Conservation (phyloP, 148 eudicot species). For the Bassia scoparia region DNA sequence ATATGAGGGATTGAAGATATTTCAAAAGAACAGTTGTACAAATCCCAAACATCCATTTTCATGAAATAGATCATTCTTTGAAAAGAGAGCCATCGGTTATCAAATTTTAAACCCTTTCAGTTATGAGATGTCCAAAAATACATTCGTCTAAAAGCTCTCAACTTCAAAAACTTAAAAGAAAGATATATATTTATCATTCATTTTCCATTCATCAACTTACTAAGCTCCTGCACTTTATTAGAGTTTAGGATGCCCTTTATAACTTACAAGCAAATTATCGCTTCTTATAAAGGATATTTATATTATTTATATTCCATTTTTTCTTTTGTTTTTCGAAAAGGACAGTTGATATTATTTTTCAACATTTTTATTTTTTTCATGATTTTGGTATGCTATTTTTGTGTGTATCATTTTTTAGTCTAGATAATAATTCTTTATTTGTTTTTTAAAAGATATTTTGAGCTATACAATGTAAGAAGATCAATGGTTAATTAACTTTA, state of each 20-base stretch:
- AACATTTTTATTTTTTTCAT: no score
- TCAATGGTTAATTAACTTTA: no score
- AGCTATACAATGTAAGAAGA: no score
- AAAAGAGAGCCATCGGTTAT: no score
- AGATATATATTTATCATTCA: no score
- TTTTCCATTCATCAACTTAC: slow-evolving; percentile 16
- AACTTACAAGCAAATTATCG: background rate
- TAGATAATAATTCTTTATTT: no score
- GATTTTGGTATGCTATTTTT: no score
- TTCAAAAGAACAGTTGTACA: background rate
- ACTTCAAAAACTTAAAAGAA: background rate
- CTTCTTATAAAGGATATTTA: background rate
- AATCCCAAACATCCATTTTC: slow-evolving; percentile 13
- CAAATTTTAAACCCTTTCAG: slow-evolving; percentile 1
- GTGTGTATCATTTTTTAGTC: no score
- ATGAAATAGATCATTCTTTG: slow-evolving; percentile 16
- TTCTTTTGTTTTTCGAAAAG: slow-evolving; percentile 7
- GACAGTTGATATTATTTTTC: background rate
- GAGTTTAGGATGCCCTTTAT: background rate
- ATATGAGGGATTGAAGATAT: slow-evolving; percentile 6
- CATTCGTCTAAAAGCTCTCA: slow-evolving; percentile 14
- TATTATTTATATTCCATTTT: background rate
- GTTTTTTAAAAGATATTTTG: no score
- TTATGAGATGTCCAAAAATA: slow-evolving; percentile 16
- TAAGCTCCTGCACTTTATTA: background rate